These are phyloP conservation scores for Kuraishia hungarica DNA, from an alignment of 805 yeast species.

Conservation along the genomic window DNA sequence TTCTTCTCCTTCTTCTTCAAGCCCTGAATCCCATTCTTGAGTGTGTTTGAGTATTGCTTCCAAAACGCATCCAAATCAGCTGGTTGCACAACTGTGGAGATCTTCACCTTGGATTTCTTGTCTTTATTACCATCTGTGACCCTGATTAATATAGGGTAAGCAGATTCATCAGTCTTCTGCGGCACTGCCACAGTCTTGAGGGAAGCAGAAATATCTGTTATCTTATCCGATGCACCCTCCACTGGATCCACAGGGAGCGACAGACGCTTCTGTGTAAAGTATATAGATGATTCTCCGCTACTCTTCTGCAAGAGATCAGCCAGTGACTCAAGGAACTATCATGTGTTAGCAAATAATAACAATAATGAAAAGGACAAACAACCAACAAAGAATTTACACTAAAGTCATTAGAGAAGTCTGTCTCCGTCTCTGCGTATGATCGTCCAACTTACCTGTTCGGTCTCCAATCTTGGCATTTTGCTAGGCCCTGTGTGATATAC, in stretches of 20 bases:
- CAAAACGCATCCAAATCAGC: conserved; percentile 64
- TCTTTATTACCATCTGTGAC: conserved; percentile 2
- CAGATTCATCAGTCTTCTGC: not conserved
- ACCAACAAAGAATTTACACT: too few species aligned
- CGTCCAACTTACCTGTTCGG: not conserved
- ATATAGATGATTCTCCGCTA: conserved; percentile 26
- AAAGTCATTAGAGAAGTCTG: too few species aligned
- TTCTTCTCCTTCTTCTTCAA: conserved; percentile 77
- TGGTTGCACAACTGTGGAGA: conserved; percentile 65
- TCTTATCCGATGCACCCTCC: conserved; percentile 5
- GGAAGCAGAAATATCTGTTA: conserved; percentile 1
- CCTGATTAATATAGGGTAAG: conserved; percentile 6
- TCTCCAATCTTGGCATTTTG: not conserved
- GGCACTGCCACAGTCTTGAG: not conserved
- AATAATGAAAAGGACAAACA: too few species aligned
- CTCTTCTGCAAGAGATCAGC: not conserved
- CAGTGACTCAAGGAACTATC: not conserved
- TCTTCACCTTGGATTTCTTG: conserved; percentile 25
- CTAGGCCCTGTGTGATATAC: not conserved
- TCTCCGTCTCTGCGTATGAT: too few species aligned
- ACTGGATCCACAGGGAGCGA: conserved; percentile 8
- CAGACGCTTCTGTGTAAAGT: conserved; percentile 43
- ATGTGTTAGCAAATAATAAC: not conserved
- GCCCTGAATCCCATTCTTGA: conserved; percentile 68
- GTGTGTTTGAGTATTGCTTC: conserved; percentile 59